These are phyloP conservation scores for Talaromyces sp. DNA, from an alignment of 2,329 filamentous ascomycete species.

Conservation along the genomic window DNA sequence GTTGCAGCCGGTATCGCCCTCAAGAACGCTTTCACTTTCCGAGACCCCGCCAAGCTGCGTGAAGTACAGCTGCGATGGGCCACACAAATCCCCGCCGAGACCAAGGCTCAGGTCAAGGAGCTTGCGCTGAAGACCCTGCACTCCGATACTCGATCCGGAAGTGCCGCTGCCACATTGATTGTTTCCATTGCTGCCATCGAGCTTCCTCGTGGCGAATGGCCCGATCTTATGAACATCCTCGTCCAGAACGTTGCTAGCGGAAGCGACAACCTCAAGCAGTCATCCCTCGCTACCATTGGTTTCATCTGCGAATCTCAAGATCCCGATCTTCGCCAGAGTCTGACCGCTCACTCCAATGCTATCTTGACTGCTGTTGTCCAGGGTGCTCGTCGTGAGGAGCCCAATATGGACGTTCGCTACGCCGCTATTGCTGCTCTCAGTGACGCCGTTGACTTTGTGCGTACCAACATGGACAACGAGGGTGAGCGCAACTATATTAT, in stretches of 20 bases:
- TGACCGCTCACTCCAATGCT: constrained; percentile 89
- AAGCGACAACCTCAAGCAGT: constrained; percentile 85
- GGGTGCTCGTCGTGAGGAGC: constrained; percentile 93
- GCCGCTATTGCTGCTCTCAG: constrained; percentile 92
- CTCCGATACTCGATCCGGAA: constrained; percentile 82
- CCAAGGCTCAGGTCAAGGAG: constrained; percentile 86
- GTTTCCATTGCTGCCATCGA: constrained; percentile 94
- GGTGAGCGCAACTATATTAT: constrained; percentile 99
- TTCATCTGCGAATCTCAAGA: constrained; percentile 98
- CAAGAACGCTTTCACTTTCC: constrained; percentile 96
- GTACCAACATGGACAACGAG: constrained; percentile 98
- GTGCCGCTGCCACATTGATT: constrained; percentile 91
- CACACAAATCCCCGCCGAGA: constrained; percentile 74
- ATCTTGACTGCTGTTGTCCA: constrained; percentile 98
- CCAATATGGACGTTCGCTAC: constrained; percentile 85
- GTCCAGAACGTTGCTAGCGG: constrained; percentile 93
- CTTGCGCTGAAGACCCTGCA: constrained; percentile 84
- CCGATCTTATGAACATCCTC: constrained; percentile 82
- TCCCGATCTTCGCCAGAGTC: constrained; percentile 75
- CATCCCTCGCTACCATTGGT: constrained; percentile 92
- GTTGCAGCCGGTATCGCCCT: constrained; percentile 92
- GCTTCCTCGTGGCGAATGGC: constrained; percentile 90
- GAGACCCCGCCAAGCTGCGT: constrained; percentile 83
- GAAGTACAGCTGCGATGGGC: constrained; percentile 95
- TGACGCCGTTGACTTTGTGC: constrained; percentile 95